phyloP scores from a whole-genome alignment of 1,284 basidiomycete genomes.

The Ustilago curta region DNA sequence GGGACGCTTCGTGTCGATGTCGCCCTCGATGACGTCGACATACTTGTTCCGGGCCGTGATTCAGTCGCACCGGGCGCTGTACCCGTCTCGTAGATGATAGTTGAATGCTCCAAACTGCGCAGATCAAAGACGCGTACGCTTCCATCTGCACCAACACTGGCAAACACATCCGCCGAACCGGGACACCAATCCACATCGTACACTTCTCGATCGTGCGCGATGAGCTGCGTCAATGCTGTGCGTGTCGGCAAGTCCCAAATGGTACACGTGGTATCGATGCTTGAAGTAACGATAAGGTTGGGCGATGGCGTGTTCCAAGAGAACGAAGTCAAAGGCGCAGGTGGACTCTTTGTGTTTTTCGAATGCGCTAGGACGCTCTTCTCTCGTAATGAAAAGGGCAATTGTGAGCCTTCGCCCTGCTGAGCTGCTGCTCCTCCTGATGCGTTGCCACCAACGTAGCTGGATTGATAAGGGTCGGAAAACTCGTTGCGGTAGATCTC shows the following conservation, averaged over 20 bases:
- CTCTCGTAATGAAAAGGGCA: conserved; percentile 61
- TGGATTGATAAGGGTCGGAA: conserved; percentile 45
- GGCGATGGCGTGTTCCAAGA: conserved; percentile 69
- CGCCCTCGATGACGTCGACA: conserved; percentile 44
- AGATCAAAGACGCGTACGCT: conserved; percentile 96
- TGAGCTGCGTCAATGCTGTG: conserved; percentile 89
- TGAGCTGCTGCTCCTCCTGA: conserved; percentile 12
- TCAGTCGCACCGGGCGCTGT: conserved; percentile 45
- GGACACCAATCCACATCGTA: conserved; percentile 99
- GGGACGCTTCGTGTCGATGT: conserved; percentile 40
- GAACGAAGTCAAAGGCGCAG: conserved; percentile 68
- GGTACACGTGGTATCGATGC: conserved; percentile 74
- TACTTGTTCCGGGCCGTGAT: conserved; percentile 52
- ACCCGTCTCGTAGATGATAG: conserved; percentile 88
- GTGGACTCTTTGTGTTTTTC: conserved; percentile 63
- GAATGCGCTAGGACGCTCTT: conserved; percentile 67
- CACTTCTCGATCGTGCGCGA: conserved; percentile 96
- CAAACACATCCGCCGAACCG: conserved; percentile 95
- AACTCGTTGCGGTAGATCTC: conserved; percentile 60
- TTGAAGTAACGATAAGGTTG: conserved; percentile 71
- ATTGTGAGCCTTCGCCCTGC: conserved; percentile 19
- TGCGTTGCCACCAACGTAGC: conserved; percentile 49
- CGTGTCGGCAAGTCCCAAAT: conserved; percentile 92
- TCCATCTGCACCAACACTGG: conserved; percentile 97
- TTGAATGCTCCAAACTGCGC: conserved; percentile 94